Evolutionary conservation across 345 rosid species (phyloP).

Genomic region (Pistacia vera): DNA sequence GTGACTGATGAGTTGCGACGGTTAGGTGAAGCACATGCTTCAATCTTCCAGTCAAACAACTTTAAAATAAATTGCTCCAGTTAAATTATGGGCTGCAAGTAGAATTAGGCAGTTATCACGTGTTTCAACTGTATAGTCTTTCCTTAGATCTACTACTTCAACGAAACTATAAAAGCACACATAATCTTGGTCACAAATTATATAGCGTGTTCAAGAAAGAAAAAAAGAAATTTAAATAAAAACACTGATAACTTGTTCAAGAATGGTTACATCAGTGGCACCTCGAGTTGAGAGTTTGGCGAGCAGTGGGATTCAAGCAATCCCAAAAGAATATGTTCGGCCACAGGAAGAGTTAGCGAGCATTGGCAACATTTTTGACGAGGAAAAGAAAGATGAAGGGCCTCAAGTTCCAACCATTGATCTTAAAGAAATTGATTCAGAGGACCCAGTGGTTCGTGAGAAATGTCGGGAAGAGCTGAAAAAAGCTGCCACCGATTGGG

Average conservation of each 20-base stretch:
- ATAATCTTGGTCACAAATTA: neutral
- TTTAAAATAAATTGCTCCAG: neutral
- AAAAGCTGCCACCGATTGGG: slow-evolving; percentile 76
- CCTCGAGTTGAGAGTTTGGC: slow-evolving; percentile 76
- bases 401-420: slow-evolving; percentile 87
- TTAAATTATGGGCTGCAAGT: neutral
- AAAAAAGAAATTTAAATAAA: neutral
- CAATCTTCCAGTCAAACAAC: slow-evolving; percentile 30
- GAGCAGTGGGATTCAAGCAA: slow-evolving; percentile 66
- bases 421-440: slow-evolving; percentile 56
- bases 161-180: too few relatives aligned
- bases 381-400: slow-evolving; percentile 74
- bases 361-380: slow-evolving; percentile 75
- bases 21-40: slow-evolving; percentile 11
- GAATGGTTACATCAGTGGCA: slow-evolving; percentile 33
- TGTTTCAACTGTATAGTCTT: slow-evolving; percentile 10
- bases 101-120: slow-evolving; percentile 27
- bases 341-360: slow-evolving; percentile 73
- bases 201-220: neutral
- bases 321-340: slow-evolving; percentile 81
- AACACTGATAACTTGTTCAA: neutral
- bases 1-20: neutral
- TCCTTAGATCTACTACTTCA: too few relatives aligned
- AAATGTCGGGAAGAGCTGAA: slow-evolving; percentile 57
- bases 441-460: slow-evolving; percentile 44